These are phyloP conservation scores for Leishmania aethiopica DNA, from an alignment of 208 protist species.

Conservation along the genomic window DNA sequence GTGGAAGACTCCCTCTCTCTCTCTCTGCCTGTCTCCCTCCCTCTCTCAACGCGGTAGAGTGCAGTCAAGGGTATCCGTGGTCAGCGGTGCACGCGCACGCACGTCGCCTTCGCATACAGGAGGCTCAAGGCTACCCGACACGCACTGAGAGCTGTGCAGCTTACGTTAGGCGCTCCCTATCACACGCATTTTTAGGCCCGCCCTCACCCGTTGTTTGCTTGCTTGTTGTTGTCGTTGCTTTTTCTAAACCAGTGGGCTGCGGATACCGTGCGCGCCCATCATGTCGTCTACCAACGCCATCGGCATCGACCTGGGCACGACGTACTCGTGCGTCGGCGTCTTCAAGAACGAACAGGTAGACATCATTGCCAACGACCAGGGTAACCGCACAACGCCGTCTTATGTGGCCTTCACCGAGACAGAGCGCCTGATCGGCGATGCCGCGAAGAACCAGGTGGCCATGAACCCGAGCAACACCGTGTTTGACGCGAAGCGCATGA, in stretches of 20 bases:
- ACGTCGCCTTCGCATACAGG: neutral
- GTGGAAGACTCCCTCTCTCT: neutral
- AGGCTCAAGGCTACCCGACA: no score
- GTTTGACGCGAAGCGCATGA: conserved; percentile 93
- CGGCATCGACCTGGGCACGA: conserved; percentile 97
- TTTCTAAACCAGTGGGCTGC: neutral
- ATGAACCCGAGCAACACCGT: conserved; percentile 94
- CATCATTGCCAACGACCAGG: conserved; percentile 94
- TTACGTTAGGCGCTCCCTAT: neutral
- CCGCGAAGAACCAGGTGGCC: conserved; percentile 90
- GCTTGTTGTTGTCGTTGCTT: neutral
- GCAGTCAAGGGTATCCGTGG: neutral
- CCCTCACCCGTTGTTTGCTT: neutral
- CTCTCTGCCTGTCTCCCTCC: neutral
- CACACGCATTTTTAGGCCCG: neutral
- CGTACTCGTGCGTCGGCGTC: conserved; percentile 97
- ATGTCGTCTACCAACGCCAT: conserved; percentile 57
- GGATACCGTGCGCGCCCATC: neutral
- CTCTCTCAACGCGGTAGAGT: neutral
- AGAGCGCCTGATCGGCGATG: conserved; percentile 89
- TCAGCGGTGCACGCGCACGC: neutral
- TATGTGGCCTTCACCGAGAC: conserved; percentile 97
- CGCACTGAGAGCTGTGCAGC: neutral
- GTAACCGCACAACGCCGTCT: conserved; percentile 95
- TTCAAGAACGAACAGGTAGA: conserved; percentile 95